Base-by-base conservation (phyloP, 768 basidiomycete species). In the Hygrocybe punicea region DNA sequence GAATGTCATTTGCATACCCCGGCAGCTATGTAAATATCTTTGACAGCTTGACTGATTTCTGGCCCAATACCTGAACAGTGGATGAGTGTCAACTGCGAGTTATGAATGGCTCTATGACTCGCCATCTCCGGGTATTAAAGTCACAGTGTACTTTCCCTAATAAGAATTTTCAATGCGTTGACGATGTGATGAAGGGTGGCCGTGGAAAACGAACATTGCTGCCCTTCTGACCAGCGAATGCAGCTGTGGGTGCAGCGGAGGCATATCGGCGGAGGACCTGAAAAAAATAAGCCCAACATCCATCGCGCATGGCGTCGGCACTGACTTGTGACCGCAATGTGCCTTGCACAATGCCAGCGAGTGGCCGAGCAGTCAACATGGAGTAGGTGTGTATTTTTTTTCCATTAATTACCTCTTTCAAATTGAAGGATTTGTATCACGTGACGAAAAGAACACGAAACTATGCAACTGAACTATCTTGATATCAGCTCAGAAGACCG, bases 61-160 rank as follows among this genome's bases (percentile, higher is more conserved):
- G 97, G 95, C 45, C 97, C 97, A 78, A 99, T 99, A 71, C 96
- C 95, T 95, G 65, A n/a, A 55, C 54, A 49, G 25, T 29, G 58
- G 44, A 47, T 47, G 23, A 47, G 45, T 23, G 21, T 14, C 4
- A 29, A 6, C 4, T 42, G 7, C 45, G 21, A 5, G 6, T 19
- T 17, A 21, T 47, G n/a, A 5, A 47, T n/a, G 21, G 45, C 11
- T 44, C n/a, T 47, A 35, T 35, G 13, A 68, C 82, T 63, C 57
- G 95, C 95, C 95, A 70, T 98, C 96, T 70, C 96, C 96, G 33
- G 96, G 93, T 73, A 98, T 93, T 58, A 98, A 78, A 42, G 97
- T 98, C 56, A 98, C 95, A 34, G 87, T 86, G 76, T 96, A 97
- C 80, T 96, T 97, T 57, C 95, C 95, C 95, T 98, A 62, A 19